phyloP scores from a whole-genome alignment of 306 rosid species.

The Quercus bicolor region DNA sequence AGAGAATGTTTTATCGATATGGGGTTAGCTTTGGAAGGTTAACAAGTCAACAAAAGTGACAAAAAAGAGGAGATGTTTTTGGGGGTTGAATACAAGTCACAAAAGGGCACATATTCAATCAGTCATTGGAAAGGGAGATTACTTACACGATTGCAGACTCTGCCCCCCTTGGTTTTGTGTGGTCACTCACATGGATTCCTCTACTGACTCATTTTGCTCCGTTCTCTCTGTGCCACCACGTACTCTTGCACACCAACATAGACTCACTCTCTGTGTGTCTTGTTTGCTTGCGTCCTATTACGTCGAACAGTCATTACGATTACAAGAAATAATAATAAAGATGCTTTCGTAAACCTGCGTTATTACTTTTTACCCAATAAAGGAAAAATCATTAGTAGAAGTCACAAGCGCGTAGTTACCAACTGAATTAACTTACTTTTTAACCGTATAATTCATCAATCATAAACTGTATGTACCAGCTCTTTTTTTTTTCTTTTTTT shows the following conservation, averaged over 20 bases:
- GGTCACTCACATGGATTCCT: slow-evolving; percentile 16
- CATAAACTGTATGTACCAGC: neutral
- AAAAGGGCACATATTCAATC: neutral
- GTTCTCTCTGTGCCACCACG: neutral
- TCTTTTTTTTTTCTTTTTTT: too few relatives aligned
- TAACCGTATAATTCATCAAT: neutral
- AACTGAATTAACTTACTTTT: too few relatives aligned
- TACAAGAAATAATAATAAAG: neutral
- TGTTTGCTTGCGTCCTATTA: neutral
- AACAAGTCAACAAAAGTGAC: neutral
- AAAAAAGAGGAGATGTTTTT: neutral
- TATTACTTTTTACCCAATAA: too few relatives aligned
- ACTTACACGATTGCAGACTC: slow-evolving; percentile 1
- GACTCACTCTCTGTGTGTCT: neutral
- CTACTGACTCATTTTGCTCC: neutral
- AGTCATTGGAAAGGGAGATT: slow-evolving; percentile 7
- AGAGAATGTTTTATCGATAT: neutral
- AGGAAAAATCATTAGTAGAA: neutral
- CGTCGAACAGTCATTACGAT: neutral
- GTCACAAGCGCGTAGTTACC: too few relatives aligned
- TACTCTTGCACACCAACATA: too few relatives aligned
- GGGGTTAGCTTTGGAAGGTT: neutral
- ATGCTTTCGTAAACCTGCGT: neutral
- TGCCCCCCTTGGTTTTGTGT: slow-evolving; percentile 9
- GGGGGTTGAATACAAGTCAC: neutral